Evolutionary conservation across 192 early-diverging fungal species (phyloP), one percentile per base, ranked within the genome.

Genomic region (Rhizophagus sp.): DNA sequence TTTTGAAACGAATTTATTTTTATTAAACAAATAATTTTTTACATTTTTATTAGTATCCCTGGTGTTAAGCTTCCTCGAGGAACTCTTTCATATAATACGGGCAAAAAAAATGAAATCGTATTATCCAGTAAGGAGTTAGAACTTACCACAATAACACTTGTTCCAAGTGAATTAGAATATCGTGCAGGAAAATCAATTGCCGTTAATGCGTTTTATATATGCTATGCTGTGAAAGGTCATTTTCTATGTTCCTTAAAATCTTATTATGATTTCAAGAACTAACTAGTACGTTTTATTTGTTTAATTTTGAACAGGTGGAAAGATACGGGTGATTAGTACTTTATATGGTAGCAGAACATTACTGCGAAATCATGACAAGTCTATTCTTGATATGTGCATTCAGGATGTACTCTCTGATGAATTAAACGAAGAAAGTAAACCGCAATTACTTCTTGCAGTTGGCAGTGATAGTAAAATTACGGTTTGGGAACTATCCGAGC

Each of bases 151-250:
- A 87, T 87, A 73, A 85, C 86, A 4, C 81, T 82, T 13, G 44
- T 71, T 70, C 79, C 81, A 13, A 85, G 81, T 22, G 86, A 84
- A 49, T 81, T 83, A n/a, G 86, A 87, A 62, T 87, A 85, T 68
- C 75, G 83, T 44, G 65, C 80, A n/a, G 84, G 84, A 65, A 85
- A 75, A 57, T 83, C 81, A 73, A 81, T 87, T 15, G 82, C 86
- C 9, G 86, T 84, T 13, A 87, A 85, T 79, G 81, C 80, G 9
- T 79, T 79, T 24, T 87, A 83, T 36, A 87, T 87, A 52, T 85
- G 86, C 41, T 87, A 87, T 69, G 81, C 81, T n/a, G 83, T 85
- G 17, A 87, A 87, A 79, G 86, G 86, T 87, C 41, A 41, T 27
- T 39, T 22, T 67, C n/a, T 17, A 30, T 19, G n/a, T 27, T 6